Evolutionary conservation across 140 eudicot species (phyloP).

Genomic region (Oenanthe javanica): DNA sequence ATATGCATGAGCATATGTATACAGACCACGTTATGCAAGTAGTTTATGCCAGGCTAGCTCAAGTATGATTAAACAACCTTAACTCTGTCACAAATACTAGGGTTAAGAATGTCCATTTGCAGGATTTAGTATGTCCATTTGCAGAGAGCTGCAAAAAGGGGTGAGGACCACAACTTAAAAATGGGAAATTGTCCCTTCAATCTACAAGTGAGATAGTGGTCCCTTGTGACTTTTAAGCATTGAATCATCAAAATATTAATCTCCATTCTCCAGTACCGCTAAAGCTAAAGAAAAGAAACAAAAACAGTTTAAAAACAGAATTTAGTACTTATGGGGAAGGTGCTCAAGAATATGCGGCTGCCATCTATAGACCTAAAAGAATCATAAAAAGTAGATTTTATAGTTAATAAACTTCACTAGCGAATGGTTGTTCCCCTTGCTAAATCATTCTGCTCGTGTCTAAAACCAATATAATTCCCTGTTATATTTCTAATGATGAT

Average conservation of each 20-base stretch:
- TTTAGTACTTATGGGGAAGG: constrained; percentile 37
- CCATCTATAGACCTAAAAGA: not conserved
- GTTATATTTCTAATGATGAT: constrained; percentile 40
- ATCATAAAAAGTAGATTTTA: constrained; percentile 30
- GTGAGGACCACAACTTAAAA: constrained; percentile 48
- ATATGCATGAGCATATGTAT: not conserved
- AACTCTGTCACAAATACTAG: not conserved
- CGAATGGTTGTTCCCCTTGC: constrained; percentile 1
- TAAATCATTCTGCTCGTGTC: constrained; percentile 7
- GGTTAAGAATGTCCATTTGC: not conserved
- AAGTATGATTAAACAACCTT: constrained; percentile 1
- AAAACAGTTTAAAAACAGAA: constrained; percentile 9
- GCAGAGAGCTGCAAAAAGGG: constrained; percentile 31
- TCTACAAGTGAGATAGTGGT: constrained; percentile 55
- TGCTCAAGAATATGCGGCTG: constrained; percentile 58
- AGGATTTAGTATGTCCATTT: constrained; percentile 26
- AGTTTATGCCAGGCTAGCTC: not conserved
- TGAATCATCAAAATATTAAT: constrained; percentile 17
- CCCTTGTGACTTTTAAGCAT: constrained; percentile 32
- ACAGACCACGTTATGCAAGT: not conserved
- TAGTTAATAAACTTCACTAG: constrained; percentile 22
- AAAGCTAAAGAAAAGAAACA: not conserved
- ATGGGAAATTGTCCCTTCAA: constrained; percentile 34
- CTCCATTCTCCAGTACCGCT: not conserved
- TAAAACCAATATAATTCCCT: constrained; percentile 8